Base-by-base conservation (phyloP, 352 stramenopile genomes). In the Phytopythium helicoides region DNA sequence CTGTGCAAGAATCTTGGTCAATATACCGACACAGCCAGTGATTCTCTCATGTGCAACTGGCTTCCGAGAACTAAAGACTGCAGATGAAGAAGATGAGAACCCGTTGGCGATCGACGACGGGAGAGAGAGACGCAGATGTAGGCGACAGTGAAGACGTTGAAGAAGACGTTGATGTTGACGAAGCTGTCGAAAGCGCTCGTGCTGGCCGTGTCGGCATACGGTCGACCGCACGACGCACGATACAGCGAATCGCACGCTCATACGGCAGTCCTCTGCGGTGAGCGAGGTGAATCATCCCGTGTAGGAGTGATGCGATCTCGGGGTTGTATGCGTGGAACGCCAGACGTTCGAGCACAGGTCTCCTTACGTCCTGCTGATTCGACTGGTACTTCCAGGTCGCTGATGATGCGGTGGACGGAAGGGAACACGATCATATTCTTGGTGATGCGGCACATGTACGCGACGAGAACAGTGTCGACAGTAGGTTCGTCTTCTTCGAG, bases 401-500 rank as follows among this genome's bases (percentile, higher is more conserved):
- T 69, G 9, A 91, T 67, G 2, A 91, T 64, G 16, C 54, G 66
- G 44, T 88, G 76, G 33, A 91, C 76, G 0, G 78, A 75, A 6
- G 76, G 81, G 42, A 85, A 89, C 6, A 78, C 65, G 16, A 81
- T 72, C 38, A 88, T 80, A 62, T 81, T 73, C 47, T 91, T 91
- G 15, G 62, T 84, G 38, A 91, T 77, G 31, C 64, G 64, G 48
- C 77, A 87, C 76, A 92, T 76, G 51, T 92, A 89, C 2, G 78
- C 62, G 6, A 71, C 65, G 52, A 92, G 58, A 4, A 89, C 54
- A 23, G 60, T 75, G 53, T 92, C 78, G 18, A 86, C 54, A 2
- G 54, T 47, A 0, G 58, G 15, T 47, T 86, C 63, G 15, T 62
- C 44, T 7, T 73, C 70, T 16, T 74, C 66, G 3, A 28, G 6